These are phyloP conservation scores for Rhodotorula diobovata DNA, from an alignment of 768 basidiomycete species.

Conservation along the genomic window DNA sequence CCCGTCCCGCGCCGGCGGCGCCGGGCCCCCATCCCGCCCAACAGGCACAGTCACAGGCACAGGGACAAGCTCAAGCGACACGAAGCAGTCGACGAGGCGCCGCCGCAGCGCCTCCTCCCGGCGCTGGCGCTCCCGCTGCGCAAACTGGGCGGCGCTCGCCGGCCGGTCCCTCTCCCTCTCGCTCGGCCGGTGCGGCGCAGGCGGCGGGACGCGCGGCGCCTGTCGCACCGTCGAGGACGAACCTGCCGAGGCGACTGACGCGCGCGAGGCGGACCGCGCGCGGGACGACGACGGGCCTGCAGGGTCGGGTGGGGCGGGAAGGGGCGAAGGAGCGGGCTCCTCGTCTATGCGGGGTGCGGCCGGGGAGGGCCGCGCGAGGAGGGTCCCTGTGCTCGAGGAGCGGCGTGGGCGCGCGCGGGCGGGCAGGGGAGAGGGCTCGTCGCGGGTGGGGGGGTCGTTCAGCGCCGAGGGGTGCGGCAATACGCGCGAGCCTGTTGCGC, in stretches of 20 bases:
- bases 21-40: too few species aligned
- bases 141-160: conserved; percentile 2
- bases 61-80: conserved; percentile 26
- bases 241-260: not conserved
- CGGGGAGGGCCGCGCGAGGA: not conserved
- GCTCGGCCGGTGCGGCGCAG: too few species aligned
- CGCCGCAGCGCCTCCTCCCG: conserved; percentile 4
- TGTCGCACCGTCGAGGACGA: conserved; percentile 27
- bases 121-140: conserved; percentile 6
- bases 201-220: conserved; percentile 7
- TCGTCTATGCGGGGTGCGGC: conserved; percentile 6
- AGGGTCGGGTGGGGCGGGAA: not conserved
- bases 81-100: conserved; percentile 27
- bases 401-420: not conserved
- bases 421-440: not conserved
- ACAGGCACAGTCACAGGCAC: too few species aligned
- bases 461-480: not conserved
- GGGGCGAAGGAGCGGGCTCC: not conserved
- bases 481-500: not conserved
- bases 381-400: conserved; percentile 12
- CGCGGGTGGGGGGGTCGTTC: not conserved
- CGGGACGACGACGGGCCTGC: not conserved
- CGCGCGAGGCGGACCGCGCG: conserved; percentile 17
- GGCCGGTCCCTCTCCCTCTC: not conserved
- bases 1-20: too few species aligned